Evolutionary conservation across 176 grass and related monocot genomes (phyloP), one percentile per base, ranked within the genome.

Genomic region (Poa annua): DNA sequence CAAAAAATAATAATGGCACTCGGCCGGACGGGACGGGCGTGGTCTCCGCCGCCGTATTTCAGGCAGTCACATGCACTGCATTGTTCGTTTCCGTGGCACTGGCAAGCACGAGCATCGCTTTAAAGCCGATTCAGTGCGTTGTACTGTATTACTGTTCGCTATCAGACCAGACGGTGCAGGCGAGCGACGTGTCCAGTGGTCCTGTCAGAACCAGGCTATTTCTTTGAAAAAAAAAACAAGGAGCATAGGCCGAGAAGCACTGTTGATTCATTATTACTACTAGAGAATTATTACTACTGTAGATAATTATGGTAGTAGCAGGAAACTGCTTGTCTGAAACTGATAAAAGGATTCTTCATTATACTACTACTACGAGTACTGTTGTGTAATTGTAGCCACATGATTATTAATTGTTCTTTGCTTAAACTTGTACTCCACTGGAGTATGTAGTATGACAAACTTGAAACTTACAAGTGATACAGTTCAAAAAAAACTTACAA

Each of bases 51-150:
- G 41, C 41, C 41, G 41, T 42, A 42, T 42, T 42, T 42, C 41
- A 42, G 41, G 41, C 41, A 9, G 57, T 77, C 83, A 85, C 82
- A 85, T 89, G 87, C 82, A 19, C 29, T 89, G 87, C 82, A 10
- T 66, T 79, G 71, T 29, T 75, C 16, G 65, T 80, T 65, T 16
- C 82, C 75, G 6, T 3, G 0, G 7, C 44, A 15, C 39, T 32
- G 74, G 42, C 72, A 38, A 39, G 52, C 21, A 48, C 68, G 70
- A 20, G 33, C 79, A 25, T 52, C 17, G 65, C 14, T 29, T 70
- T 81, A 55, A 68, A 56, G 34, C 51, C 77, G 14, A 80, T 80
- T 66, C 45, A 80, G 19, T 57, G 76, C 49, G 0, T 16, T 11
- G 12, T 54, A n/a, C 63, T 0, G 69, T 15, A 21, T 8, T 54